phyloP scores from a whole-genome alignment of 2,329 filamentous ascomycete species.

The Fusarium xylarioides region DNA sequence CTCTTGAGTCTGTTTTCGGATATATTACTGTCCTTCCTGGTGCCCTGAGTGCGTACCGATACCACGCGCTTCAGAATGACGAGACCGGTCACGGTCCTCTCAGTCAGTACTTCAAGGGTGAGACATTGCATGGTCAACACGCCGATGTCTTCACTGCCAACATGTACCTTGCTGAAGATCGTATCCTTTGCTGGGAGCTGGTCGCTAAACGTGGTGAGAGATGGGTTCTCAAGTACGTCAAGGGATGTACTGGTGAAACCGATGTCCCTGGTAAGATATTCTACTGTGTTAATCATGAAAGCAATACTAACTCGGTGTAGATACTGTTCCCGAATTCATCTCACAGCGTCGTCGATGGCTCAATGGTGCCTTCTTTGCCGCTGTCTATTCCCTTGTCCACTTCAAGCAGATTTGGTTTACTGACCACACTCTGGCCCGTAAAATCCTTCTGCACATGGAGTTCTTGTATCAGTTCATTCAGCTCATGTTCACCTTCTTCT shows the following conservation, averaged over 20 bases:
- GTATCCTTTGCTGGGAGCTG: slow-evolving; percentile 92
- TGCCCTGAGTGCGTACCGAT: slow-evolving; percentile 93
- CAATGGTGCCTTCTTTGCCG: slow-evolving; percentile 98
- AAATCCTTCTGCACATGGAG: slow-evolving; percentile 91
- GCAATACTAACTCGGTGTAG: slow-evolving; percentile 56
- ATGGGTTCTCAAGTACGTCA: slow-evolving; percentile 99
- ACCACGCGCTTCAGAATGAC: slow-evolving; percentile 95
- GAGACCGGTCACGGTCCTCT: slow-evolving; percentile 93
- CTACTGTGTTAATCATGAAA: not conserved
- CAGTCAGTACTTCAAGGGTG: slow-evolving; percentile 99
- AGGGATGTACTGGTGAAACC: slow-evolving; percentile 94
- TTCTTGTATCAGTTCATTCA: slow-evolving; percentile 95
- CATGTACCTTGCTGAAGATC: slow-evolving; percentile 91
- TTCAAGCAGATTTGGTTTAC: slow-evolving; percentile 93
- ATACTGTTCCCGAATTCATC: slow-evolving; percentile 94
- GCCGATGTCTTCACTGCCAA: slow-evolving; percentile 98
- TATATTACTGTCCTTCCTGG: slow-evolving; percentile 98
- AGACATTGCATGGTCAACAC: slow-evolving; percentile 94
- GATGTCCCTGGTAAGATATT: slow-evolving; percentile 85
- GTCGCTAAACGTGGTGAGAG: slow-evolving; percentile 93
- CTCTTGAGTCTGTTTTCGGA: slow-evolving; percentile 94
- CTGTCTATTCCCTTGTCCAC: slow-evolving; percentile 95
- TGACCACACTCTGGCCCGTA: slow-evolving; percentile 88
- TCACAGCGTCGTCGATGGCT: slow-evolving; percentile 96
- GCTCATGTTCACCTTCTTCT: slow-evolving; percentile 96